A percentile compares a stretch with the other conserved stretches of the same genome.
These are phyloP conservation scores for Cucumis hystrix DNA, from an alignment of 306 rosid genomes.

Conservation along the genomic window DNA sequence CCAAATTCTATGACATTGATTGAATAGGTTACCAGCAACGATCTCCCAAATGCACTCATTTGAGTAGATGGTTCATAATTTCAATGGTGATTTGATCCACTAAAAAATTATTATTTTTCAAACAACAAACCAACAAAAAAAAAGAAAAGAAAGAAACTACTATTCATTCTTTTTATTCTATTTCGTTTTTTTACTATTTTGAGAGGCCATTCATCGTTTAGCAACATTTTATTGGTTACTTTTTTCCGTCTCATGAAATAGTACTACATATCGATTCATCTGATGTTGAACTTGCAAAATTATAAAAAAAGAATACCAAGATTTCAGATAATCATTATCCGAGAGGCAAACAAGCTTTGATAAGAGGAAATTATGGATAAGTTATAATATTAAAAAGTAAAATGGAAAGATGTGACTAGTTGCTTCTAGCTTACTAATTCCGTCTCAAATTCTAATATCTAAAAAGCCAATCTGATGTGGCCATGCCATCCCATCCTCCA, in stretches of 20 bases:
- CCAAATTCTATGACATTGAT: neutral
- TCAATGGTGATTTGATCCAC: neutral
- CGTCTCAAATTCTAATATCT: neutral
- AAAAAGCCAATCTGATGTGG: neutral
- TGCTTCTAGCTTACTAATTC: neutral
- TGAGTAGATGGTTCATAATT: neutral
- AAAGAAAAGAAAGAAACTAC: neutral
- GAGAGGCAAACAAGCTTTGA: too few species aligned
- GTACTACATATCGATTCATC: too few species aligned
- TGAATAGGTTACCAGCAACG: neutral
- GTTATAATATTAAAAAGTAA: neutral
- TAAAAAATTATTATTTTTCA: neutral
- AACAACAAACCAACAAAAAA: neutral
- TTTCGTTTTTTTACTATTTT: neutral
- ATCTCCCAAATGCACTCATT: neutral
- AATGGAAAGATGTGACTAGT: neutral
- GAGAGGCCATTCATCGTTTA: too few species aligned
- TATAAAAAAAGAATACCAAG: too few species aligned
- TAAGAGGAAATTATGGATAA: neutral
- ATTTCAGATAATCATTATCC: too few species aligned
- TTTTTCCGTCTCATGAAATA: too few species aligned
- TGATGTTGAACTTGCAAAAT: too few species aligned
- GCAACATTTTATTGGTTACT: too few species aligned
- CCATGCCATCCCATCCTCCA: conserved; percentile 1
- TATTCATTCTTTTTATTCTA: neutral